Evolutionary conservation across 2,329 filamentous ascomycete species (phyloP).

Genomic region (Fusarium euwallaceae): DNA sequence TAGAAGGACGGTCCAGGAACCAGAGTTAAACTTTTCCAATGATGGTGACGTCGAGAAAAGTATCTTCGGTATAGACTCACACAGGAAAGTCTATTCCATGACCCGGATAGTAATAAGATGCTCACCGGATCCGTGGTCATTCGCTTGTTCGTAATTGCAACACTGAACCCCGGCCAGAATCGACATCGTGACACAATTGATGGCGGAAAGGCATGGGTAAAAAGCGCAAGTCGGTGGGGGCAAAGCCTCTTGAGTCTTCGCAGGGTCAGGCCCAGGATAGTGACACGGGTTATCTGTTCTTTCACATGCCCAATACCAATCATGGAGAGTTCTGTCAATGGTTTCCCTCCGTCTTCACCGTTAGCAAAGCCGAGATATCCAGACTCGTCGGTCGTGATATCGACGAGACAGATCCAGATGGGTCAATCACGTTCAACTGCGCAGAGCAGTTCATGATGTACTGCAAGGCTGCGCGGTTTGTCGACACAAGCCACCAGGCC

Average conservation of each 20-base stretch:
- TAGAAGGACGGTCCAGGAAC: conserved; percentile 8
- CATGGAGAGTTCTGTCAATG: conserved; percentile 55
- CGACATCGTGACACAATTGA: conserved; percentile 1
- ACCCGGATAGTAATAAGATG: not conserved
- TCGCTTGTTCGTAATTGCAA: conserved; percentile 6
- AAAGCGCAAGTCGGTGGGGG: conserved; percentile 2
- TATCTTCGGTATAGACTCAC: conserved; percentile 2
- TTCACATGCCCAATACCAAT: conserved; percentile 48
- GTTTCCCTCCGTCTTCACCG: conserved; percentile 48
- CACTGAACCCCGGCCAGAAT: not conserved
- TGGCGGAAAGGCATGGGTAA: conserved; percentile 16
- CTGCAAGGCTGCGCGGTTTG: conserved; percentile 55
- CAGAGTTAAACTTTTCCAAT: not conserved
- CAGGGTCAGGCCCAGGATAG: conserved; percentile 17
- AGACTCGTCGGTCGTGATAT: conserved; percentile 44
- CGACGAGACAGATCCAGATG: conserved; percentile 21
- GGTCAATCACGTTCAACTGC: conserved; percentile 49
- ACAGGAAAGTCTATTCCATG: not conserved
- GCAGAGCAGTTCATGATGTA: conserved; percentile 60
- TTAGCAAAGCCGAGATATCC: conserved; percentile 46
- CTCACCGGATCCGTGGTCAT: conserved; percentile 28
- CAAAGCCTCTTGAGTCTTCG: conserved; percentile 14
- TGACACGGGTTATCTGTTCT: conserved; percentile 44
- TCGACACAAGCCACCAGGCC: conserved; percentile 43
- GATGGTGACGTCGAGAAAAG: not conserved